Evolutionary conservation across 768 basidiomycete genomes (phyloP).

Genomic region (Mrakia gelida): DNA sequence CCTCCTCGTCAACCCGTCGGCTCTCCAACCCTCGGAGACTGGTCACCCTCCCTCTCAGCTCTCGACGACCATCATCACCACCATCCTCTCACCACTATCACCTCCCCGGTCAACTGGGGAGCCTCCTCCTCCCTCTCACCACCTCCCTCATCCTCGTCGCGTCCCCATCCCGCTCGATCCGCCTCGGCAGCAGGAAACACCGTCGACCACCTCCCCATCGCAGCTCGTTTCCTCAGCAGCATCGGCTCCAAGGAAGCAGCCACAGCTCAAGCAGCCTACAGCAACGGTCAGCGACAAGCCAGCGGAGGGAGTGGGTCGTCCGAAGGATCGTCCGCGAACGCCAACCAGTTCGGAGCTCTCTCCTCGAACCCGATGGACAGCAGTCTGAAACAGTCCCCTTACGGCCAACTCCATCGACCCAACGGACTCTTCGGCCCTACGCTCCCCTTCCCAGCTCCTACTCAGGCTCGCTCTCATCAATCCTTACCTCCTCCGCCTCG

Average conservation of each 20-base stretch:
- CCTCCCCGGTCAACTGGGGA: slow-evolving; percentile 6
- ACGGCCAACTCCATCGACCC: slow-evolving; percentile 33
- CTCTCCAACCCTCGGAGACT: slow-evolving; percentile 35
- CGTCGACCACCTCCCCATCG: slow-evolving; percentile 21
- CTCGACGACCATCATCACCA: slow-evolving; percentile 29
- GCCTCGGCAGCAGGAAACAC: not conserved
- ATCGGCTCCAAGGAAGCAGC: slow-evolving; percentile 5
- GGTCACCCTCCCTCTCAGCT: slow-evolving; percentile 32
- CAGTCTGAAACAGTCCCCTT: slow-evolving; percentile 27
- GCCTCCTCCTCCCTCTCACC: not conserved
- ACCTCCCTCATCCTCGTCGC: not conserved
- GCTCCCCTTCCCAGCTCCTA: not conserved
- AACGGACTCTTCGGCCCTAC: slow-evolving; percentile 25
- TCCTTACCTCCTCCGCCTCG: slow-evolving; percentile 41
- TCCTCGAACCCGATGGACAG: not conserved
- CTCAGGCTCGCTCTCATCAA: slow-evolving; percentile 36
- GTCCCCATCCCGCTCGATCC: no score
- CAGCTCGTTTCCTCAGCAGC: slow-evolving; percentile 15
- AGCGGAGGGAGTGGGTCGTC: slow-evolving; percentile 7
- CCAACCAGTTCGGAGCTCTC: not conserved
- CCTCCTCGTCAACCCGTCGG: slow-evolving; percentile 64
- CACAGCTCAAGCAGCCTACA: not conserved
- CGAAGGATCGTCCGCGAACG: slow-evolving; percentile 1
- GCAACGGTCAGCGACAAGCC: not conserved
- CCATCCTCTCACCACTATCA: slow-evolving; percentile 52